Base-by-base conservation (phyloP, 1,284 basidiomycete species). In the Pseudozyma tsukubaensis region DNA sequence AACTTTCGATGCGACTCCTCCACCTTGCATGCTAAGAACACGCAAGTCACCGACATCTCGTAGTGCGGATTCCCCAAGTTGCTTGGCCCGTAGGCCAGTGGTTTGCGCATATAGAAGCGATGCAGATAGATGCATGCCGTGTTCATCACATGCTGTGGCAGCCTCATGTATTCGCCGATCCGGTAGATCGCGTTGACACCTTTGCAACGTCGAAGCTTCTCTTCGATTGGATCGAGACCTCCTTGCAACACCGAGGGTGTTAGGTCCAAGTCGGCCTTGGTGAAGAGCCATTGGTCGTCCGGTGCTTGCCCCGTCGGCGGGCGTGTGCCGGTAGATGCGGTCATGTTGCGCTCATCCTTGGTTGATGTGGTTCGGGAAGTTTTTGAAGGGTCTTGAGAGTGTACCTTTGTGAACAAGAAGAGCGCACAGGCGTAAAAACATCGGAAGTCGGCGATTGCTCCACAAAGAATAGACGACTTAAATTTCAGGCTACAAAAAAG, bases 91-190 rank as follows among this genome's bases (percentile, higher is more conserved):
- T 69, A 54, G 42, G 73, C 68, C 36, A 82, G 58, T 24, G 93
- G 90, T 80, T 90, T 91, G 56, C 94, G 89, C 93, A 97, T 94
- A 86, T 92, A 97, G 86, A 97, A 97, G 13, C 94, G 89, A 85
- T 97, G 94, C 71, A 96, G 92, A 88, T 93, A 93, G 4, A 91
- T 92, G 32, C 93, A 91, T 16, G 93, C 93, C 0, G 81, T 78
- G 11, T 72, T 72, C 63, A 79, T 72, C 29, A 83, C 81, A 47
- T 83, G 80, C 47, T 80, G 78, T 24, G 55, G 39, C 49, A 83
- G 60, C 50, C 77, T 64, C 68, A 81, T 68, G 53, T 70, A 80
- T 47, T 83, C 81, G 54, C 74, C 79, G 58, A 83, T 76, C 29
- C 76, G 65, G 62, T 78, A 81, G 57, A 83, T 80, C 45, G 76